These are phyloP conservation scores for Colletotrichum eremochloae DNA, from an alignment of 2,329 filamentous ascomycete genomes.

Conservation along the genomic window DNA sequence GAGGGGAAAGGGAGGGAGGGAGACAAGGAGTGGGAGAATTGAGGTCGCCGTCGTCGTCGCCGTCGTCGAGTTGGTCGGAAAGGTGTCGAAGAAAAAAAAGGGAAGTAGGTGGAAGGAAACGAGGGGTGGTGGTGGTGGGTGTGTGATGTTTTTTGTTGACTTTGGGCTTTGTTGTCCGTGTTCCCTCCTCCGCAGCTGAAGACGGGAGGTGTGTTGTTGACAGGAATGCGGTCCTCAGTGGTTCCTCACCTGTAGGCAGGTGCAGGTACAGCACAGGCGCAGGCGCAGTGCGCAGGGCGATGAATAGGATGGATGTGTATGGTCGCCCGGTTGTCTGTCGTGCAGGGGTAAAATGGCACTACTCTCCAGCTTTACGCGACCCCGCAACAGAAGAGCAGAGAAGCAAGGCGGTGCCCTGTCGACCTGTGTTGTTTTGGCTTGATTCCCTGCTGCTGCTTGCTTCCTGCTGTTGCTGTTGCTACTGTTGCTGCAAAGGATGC, in stretches of 20 bases:
- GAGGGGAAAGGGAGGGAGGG: neutral
- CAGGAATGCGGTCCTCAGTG: constrained; percentile 38
- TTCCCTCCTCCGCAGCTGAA: constrained; percentile 25
- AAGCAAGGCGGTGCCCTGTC: constrained; percentile 41
- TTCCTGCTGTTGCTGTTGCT: no score
- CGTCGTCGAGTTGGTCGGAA: constrained; percentile 16
- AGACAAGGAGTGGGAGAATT: constrained; percentile 1
- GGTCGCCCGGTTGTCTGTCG: constrained; percentile 14
- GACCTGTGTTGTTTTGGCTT: constrained; percentile 37
- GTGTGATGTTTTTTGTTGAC: constrained; percentile 41
- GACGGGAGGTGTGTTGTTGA: constrained; percentile 37
- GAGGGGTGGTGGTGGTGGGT: constrained; percentile 3
- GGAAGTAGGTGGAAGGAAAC: constrained; percentile 12
- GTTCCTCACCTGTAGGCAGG: constrained; percentile 16
- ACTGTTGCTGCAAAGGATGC: constrained; percentile 23
- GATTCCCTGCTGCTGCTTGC: constrained; percentile 5
- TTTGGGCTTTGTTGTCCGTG: constrained; percentile 39
- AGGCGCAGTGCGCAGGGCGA: neutral
- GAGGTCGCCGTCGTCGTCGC: constrained; percentile 19
- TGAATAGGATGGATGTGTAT: constrained; percentile 24
- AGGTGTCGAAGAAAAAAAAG: constrained; percentile 11
- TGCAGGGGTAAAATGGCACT: constrained; percentile 23
- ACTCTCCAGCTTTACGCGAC: constrained; percentile 21
- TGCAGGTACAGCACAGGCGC: neutral
- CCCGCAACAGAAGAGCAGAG: constrained; percentile 12